phyloP scores from a whole-genome alignment of 345 rosid species.

The Rhizophora mangle region DNA sequence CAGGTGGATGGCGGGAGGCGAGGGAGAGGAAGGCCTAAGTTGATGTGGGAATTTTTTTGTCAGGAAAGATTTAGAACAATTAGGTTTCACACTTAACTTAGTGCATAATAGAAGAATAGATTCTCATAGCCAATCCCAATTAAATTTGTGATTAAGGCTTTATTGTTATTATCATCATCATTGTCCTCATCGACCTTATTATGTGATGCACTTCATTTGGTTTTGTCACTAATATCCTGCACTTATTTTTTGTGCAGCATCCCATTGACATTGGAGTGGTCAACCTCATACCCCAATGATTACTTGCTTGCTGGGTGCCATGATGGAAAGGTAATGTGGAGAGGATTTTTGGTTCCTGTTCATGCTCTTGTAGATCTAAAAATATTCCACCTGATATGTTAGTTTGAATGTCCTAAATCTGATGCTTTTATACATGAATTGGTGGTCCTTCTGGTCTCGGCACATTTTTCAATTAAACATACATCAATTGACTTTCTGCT shows the following conservation, averaged over 20 bases:
- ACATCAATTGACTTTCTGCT: constrained; percentile 2
- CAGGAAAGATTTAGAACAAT: too few relatives aligned
- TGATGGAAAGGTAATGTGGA: constrained; percentile 67
- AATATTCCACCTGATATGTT: not conserved
- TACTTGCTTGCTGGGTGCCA: constrained; percentile 92
- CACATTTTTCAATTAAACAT: not conserved
- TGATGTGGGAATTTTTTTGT: too few relatives aligned
- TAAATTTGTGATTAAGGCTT: too few relatives aligned
- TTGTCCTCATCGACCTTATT: not conserved
- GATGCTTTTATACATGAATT: not conserved
- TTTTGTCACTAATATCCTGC: constrained; percentile 23
- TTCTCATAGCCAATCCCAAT: too few relatives aligned
- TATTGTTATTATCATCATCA: too few relatives aligned
- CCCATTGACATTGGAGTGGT: constrained; percentile 91
- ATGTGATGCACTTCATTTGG: constrained; percentile 9
- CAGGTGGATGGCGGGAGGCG: too few relatives aligned
- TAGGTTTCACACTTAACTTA: too few relatives aligned
- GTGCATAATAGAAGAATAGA: too few relatives aligned
- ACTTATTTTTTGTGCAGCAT: constrained; percentile 43
- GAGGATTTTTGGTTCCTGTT: constrained; percentile 7
- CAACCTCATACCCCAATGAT: constrained; percentile 55
- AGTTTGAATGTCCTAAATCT: not conserved
- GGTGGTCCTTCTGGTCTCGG: not conserved
- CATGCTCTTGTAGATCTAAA: not conserved
- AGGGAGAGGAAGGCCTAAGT: too few relatives aligned